Evolutionary conservation across 306 rosid species (phyloP), one percentile per base, ranked within the genome.

Genomic region (Quercus ilex): DNA sequence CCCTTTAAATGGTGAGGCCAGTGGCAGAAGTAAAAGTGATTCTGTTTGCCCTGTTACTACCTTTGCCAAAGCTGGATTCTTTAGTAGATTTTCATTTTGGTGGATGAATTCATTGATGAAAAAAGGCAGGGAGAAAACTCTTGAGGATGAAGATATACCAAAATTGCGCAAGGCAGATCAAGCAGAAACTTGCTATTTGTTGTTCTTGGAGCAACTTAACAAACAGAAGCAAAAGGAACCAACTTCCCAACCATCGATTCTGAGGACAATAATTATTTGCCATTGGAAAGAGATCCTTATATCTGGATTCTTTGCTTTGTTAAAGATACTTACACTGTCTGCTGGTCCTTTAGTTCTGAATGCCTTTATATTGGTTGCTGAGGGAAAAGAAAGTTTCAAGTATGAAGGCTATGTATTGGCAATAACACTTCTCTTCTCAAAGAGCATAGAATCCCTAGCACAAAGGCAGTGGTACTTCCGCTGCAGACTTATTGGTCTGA

Each of bases 401-500:
- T 81, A 94, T 33, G 97, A 94, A 87, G 96, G 97, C 19, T 84
- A 81, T 79, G 86, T 87, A 14, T 83, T 92, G 71, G 96, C 91
- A 77, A 5, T 85, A 25, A 21, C 85, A 33, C 94, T 94, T 80
- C 88, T 94, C 83, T 10, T 89, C 18, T 81, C 79, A 21, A 94
- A 94, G 79, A 77, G 51, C 76, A 28, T 79, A 14, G 98, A 94
- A 80, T 94, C 98, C 8, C 3, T 92, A 17, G 88, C 98, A 26
- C 97, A 94, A 82, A 84, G 98, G 79, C 98, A 94, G 55, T 94
- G 98, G 98, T 90, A 87, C 78, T 94, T 94, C 58, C 87, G 91
- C 59, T 81, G 90, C 70, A 89, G 97, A 72, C 89, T 89, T 20
- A 78, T 89, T 6, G 98, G 98, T 69, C 60, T 94, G 78, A 86